phyloP scores from a whole-genome alignment of 2,329 filamentous ascomycete genomes.

The Colletotrichum tofieldiae region DNA sequence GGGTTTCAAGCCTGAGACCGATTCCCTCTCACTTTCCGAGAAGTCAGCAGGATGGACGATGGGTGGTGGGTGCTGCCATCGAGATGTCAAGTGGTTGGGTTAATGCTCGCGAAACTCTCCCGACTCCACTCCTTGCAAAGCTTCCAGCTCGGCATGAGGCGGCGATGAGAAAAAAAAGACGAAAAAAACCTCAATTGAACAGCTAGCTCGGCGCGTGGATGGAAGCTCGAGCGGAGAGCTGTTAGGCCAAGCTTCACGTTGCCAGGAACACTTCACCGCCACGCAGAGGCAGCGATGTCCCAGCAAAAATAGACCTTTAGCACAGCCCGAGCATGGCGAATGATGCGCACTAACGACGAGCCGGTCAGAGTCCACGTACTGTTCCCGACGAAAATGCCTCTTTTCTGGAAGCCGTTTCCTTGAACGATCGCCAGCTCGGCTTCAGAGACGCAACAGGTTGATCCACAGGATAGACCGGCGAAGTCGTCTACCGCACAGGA shows the following conservation, averaged over 20 bases:
- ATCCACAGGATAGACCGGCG: conserved; percentile 8
- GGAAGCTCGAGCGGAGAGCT: conserved; percentile 25
- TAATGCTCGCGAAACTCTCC: background rate
- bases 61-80: conserved; percentile 15
- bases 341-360: conserved; percentile 9
- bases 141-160: conserved; percentile 2
- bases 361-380: conserved; percentile 3
- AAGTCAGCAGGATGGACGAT: background rate
- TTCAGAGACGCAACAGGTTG: conserved; percentile 4
- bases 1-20: conserved; percentile 16
- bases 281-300: conserved; percentile 26
- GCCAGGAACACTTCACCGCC: conserved; percentile 39
- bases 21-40: conserved; percentile 7
- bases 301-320: conserved; percentile 12
- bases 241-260: conserved; percentile 8
- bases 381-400: conserved; percentile 32
- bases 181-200: conserved; percentile 3
- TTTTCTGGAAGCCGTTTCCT: conserved; percentile 32
- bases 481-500: background rate
- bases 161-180: background rate
- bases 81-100: conserved; percentile 13
- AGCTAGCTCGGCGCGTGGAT: conserved; percentile 25
- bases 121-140: background rate
- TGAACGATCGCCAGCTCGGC: conserved; percentile 27
- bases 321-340: conserved; percentile 8